These are phyloP conservation scores for Strigomonas culicis DNA, from an alignment of 208 protist genomes.

Conservation along the genomic window DNA sequence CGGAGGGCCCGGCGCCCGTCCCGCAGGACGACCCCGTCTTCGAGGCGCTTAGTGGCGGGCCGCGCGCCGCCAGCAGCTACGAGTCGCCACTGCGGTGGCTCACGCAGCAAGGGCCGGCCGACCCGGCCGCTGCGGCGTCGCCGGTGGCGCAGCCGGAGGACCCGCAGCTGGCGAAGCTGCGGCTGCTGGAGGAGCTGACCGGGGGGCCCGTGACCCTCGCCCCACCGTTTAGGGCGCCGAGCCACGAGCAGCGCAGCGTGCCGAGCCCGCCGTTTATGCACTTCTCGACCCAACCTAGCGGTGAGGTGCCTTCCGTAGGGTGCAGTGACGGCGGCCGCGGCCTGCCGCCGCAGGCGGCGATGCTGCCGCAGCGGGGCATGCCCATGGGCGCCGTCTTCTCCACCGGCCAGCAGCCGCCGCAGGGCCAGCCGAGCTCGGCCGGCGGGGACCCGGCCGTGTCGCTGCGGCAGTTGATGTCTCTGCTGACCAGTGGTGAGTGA, in stretches of 20 bases:
- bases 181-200: constrained; percentile 4
- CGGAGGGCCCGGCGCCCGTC: not conserved
- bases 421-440: not conserved
- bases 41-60: not conserved
- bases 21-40: not conserved
- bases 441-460: not conserved
- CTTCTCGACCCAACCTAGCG: too few species aligned
- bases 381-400: too few species aligned
- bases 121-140: not conserved
- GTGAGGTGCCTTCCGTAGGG: too few species aligned
- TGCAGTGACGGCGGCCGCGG: too few species aligned
- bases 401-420: not conserved
- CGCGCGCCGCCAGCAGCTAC: not conserved
- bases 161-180: constrained; percentile 2
- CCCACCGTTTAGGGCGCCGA: too few species aligned
- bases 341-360: too few species aligned
- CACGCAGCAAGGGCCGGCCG: not conserved
- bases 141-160: not conserved
- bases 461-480: constrained; percentile 32
- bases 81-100: constrained; percentile 6
- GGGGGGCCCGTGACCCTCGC: not conserved
- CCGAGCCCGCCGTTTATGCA: too few species aligned
- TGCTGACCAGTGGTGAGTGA: constrained; percentile 29
- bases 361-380: too few species aligned
- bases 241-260: too few species aligned